Percentiles rank a stretch among this genome's conserved stretches.
These are phyloP conservation scores for Lasiodiplodia theobromae DNA, from an alignment of 2,329 filamentous ascomycete species.

Conservation along the genomic window DNA sequence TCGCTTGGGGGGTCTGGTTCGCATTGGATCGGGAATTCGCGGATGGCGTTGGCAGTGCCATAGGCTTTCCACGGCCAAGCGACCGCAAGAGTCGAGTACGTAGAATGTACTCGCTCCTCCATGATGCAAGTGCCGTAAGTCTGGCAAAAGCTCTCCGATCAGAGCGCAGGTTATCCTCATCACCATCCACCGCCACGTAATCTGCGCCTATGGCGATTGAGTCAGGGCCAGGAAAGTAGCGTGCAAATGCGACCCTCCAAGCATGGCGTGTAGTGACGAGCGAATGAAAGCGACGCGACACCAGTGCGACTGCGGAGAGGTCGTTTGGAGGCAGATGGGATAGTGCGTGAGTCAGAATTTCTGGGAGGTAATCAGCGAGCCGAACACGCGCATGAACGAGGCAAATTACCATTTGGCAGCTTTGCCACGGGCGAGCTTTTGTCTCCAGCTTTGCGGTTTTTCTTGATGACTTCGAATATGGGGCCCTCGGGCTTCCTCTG, in stretches of 20 bases:
- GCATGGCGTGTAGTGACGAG: constrained; percentile 91
- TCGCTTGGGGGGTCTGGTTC: constrained; percentile 72
- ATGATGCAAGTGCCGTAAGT: constrained; percentile 83
- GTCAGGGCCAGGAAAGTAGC: constrained; percentile 83
- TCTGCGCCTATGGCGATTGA: constrained; percentile 53
- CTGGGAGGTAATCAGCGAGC: constrained; percentile 57
- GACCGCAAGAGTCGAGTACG: constrained; percentile 84
- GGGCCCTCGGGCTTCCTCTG: constrained; percentile 52
- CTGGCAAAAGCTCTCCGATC: constrained; percentile 83
- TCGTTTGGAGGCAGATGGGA: constrained; percentile 89
- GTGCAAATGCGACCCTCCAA: constrained; percentile 91
- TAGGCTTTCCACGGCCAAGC: constrained; percentile 80
- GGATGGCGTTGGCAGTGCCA: constrained; percentile 50
- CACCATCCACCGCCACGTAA: constrained; percentile 53
- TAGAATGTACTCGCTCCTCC: constrained; percentile 94
- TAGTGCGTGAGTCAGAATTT: constrained; percentile 89
- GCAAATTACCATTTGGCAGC: constrained; percentile 80
- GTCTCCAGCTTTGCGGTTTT: constrained; percentile 51
- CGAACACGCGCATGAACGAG: neutral
- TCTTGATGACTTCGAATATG: constrained; percentile 61
- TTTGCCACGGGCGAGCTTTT: constrained; percentile 59
- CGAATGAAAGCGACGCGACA: constrained; percentile 85
- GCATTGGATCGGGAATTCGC: constrained; percentile 53
- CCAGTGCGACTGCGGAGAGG: constrained; percentile 80
- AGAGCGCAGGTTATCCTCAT: constrained; percentile 62